Base-by-base conservation (phyloP, 2,329 filamentous ascomycete genomes). In the Monosporascus sp. region DNA sequence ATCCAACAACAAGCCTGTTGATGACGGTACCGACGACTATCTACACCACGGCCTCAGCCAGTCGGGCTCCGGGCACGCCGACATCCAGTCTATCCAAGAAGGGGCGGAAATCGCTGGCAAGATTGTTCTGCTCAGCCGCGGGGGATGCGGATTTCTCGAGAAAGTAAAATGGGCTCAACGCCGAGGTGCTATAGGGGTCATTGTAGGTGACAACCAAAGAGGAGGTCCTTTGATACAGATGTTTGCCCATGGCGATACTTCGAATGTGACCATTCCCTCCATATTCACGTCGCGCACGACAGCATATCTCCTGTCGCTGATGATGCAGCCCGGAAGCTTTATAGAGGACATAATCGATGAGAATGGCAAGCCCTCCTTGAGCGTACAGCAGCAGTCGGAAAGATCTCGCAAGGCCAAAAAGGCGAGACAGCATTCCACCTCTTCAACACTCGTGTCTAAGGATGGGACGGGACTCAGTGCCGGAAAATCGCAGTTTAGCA, bases 151-250 rank as follows among this genome's bases (percentile, higher is more conserved):
- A 5, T 99, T 99, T 69, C 73, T 97, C 55, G 93, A 97, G 68
- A 99, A 99, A 72, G 91, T 94, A 58, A 93, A 95, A 75, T 99
- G 94, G 94, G 91, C 89, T 14, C 94, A 99, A 70, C 82, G 91
- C 56, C 84, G 94, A 65, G 94, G 94, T 24, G 94, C 88, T 20
- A 81, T 91, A 55, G 94, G 90, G 37, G 77, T 99, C 55, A 95
- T 99, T 59, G 92, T 99, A 3, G 94, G 94, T 26, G 94, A 99
- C 69, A 89, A 97, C 69, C 87, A 89, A 54, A 88, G 89, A 56
- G 93, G 93, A 45, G 92, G 91, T 4, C 88, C 88, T 37, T 75
- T 99, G 56, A 89, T 97, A 49, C 94, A 95, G 63, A 99, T 99
- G 94, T 97, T 96, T 70, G 94, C 94, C n/a, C 85, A 89, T 64